Conservation (phyloP, 352 stramenopile genomes). For the Aphanomyces astaci region DNA sequence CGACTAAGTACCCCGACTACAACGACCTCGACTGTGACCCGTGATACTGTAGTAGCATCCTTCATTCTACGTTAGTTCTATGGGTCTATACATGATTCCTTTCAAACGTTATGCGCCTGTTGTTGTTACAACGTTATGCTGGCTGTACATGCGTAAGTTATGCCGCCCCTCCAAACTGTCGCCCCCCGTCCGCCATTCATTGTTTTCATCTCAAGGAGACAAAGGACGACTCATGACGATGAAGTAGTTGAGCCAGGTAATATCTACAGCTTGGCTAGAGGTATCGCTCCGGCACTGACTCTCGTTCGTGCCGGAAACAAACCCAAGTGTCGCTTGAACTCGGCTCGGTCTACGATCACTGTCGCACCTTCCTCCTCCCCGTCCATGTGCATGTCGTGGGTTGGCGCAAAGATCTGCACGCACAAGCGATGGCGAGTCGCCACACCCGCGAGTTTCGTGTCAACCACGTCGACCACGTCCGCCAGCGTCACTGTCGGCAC, state of each 20-base stretch:
- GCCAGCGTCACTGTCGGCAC: slow-evolving; percentile 37
- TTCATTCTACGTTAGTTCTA: too few relatives aligned
- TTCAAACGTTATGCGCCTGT: too few relatives aligned
- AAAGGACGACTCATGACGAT: background rate
- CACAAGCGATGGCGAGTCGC: slow-evolving; percentile 36
- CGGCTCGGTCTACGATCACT: slow-evolving; percentile 38
- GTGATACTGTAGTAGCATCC: background rate
- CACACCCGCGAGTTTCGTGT: slow-evolving; percentile 33
- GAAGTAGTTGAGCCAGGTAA: background rate
- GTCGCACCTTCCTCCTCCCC: too few relatives aligned
- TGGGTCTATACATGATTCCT: too few relatives aligned
- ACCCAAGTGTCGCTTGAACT: slow-evolving; percentile 54
- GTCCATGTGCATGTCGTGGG: slow-evolving; percentile 37
- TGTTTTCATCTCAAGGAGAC: too few relatives aligned
- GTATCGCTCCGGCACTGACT: background rate
- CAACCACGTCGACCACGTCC: slow-evolving; percentile 49
- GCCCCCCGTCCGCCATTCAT: too few relatives aligned
- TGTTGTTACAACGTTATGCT: too few relatives aligned
- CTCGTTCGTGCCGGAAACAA: slow-evolving; percentile 49
- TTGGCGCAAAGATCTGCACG: slow-evolving; percentile 40
- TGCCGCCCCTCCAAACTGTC: too few relatives aligned
- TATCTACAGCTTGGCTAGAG: background rate
- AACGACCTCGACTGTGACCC: background rate
- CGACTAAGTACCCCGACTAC: background rate
- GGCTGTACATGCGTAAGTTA: too few relatives aligned